Percentiles rank a stretch among this genome's conserved stretches.
Evolutionary conservation across 1,284 basidiomycete species (phyloP).

Genomic region (Boletellus deceptivus): DNA sequence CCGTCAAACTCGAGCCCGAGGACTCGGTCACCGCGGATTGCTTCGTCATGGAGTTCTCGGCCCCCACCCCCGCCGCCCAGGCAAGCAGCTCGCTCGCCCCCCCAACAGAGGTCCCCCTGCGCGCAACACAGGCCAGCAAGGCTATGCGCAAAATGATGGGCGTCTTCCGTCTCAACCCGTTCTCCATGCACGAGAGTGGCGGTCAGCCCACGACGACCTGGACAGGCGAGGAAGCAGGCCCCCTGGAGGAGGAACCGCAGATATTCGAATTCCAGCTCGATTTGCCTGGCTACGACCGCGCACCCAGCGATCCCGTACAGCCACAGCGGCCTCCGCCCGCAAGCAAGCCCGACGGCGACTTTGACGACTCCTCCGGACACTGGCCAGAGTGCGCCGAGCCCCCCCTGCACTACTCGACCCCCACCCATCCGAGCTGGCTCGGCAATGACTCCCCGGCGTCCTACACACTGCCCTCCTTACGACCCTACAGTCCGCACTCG

Average conservation of each 20-base stretch:
- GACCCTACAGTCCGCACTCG: slow-evolving; percentile 29
- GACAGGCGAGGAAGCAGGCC: slow-evolving; percentile 47
- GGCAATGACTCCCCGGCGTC: slow-evolving; percentile 28
- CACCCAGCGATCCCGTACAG: slow-evolving; percentile 16
- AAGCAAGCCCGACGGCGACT: slow-evolving; percentile 15
- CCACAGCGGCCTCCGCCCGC: slow-evolving; percentile 11
- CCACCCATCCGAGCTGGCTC: slow-evolving; percentile 30
- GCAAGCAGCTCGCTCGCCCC: slow-evolving; percentile 43
- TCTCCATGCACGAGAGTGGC: slow-evolving; percentile 60
- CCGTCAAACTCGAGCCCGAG: slow-evolving; percentile 34
- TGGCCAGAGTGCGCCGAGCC: slow-evolving; percentile 28
- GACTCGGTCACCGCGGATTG: slow-evolving; percentile 30
- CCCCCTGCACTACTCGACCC: slow-evolving; percentile 21
- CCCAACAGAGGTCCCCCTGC: slow-evolving; percentile 66
- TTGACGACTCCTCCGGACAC: slow-evolving; percentile 13
- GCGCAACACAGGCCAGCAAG: slow-evolving; percentile 64
- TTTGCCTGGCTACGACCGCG: slow-evolving; percentile 27
- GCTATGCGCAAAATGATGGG: slow-evolving; percentile 73
- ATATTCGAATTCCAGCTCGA: slow-evolving; percentile 64
- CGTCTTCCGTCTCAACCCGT: slow-evolving; percentile 72
- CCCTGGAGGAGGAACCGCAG: slow-evolving; percentile 55
- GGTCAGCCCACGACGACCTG: slow-evolving; percentile 38
- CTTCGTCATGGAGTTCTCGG: slow-evolving; percentile 37
- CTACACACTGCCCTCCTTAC: slow-evolving; percentile 31
- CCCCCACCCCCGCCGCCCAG: slow-evolving; percentile 29